These are phyloP conservation scores for Quercus engelmannii DNA, from an alignment of 306 rosid genomes.

Conservation along the genomic window DNA sequence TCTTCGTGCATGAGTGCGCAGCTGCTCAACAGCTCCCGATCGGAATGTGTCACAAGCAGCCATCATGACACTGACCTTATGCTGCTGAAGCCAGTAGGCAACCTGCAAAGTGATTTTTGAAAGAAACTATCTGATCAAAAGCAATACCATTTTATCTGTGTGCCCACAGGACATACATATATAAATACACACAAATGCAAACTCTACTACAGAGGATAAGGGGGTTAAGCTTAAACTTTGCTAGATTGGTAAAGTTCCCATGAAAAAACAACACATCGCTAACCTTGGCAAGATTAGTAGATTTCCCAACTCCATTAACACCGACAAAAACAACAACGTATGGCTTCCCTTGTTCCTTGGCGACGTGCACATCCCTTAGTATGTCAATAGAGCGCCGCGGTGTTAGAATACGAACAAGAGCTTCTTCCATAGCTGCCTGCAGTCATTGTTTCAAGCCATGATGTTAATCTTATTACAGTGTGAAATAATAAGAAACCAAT, in stretches of 20 bases:
- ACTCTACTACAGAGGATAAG: neutral
- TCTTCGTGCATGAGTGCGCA: slow-evolving; percentile 98
- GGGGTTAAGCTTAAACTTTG: neutral
- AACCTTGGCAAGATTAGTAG: slow-evolving; percentile 97
- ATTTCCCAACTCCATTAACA: slow-evolving; percentile 97
- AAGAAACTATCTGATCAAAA: slow-evolving; percentile 20
- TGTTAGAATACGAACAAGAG: slow-evolving; percentile 89
- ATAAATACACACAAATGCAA: no score
- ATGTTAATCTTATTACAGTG: slow-evolving; percentile 4
- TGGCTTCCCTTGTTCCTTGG: slow-evolving; percentile 93
- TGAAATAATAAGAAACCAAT: neutral
- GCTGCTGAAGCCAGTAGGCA: slow-evolving; percentile 98
- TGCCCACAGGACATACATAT: neutral
- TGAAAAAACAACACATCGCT: slow-evolving; percentile 1
- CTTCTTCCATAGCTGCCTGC: slow-evolving; percentile 96
- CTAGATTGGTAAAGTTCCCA: neutral
- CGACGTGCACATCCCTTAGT: slow-evolving; percentile 89
- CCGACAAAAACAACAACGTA: slow-evolving; percentile 97
- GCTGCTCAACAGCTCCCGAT: slow-evolving; percentile 99
- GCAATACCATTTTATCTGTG: neutral
- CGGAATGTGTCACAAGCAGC: slow-evolving; percentile 99
- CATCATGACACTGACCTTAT: slow-evolving; percentile 84
- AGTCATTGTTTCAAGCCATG: slow-evolving; percentile 16
- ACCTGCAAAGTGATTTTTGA: slow-evolving; percentile 46
- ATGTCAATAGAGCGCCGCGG: slow-evolving; percentile 95